Evolutionary conservation across 257 asterid species (phyloP).

Genomic region (Solanum pinnatisectum): DNA sequence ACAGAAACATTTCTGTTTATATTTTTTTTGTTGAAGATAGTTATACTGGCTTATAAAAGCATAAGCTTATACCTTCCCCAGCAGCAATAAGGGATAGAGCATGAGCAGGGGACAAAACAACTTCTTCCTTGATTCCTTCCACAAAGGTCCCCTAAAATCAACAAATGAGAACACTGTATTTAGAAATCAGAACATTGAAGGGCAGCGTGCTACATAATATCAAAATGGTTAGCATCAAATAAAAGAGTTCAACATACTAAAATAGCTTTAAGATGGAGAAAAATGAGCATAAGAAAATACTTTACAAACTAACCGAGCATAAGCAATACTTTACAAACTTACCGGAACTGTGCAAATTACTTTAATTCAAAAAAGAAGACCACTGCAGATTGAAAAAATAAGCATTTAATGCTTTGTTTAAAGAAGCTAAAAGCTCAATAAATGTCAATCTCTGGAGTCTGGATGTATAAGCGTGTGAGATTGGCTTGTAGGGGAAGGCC

Average conservation of each 20-base stretch:
- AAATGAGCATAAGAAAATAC: background rate
- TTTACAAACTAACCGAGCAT: background rate
- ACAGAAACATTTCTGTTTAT: background rate
- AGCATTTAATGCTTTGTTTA: background rate
- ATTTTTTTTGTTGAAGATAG: background rate
- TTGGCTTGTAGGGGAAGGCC: background rate
- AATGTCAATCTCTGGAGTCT: background rate
- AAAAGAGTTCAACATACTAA: background rate
- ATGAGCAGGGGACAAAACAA: constrained; percentile 94
- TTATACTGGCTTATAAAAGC: background rate
- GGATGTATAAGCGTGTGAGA: background rate
- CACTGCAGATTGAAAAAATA: background rate
- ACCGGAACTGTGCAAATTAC: background rate
- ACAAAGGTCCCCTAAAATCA: constrained; percentile 77
- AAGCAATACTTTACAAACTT: background rate
- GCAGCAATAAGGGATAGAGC: constrained; percentile 99
- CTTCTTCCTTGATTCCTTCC: constrained; percentile 98
- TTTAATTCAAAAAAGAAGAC: background rate
- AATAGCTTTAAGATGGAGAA: background rate
- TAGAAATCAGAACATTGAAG: background rate
- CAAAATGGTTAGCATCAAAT: background rate
- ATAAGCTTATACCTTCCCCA: constrained; percentile 69
- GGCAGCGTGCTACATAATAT: background rate
- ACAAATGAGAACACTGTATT: background rate
- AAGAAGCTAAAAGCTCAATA: background rate